phyloP scores from a whole-genome alignment of 2,329 filamentous ascomycete genomes.

The Phialophora expanda region DNA sequence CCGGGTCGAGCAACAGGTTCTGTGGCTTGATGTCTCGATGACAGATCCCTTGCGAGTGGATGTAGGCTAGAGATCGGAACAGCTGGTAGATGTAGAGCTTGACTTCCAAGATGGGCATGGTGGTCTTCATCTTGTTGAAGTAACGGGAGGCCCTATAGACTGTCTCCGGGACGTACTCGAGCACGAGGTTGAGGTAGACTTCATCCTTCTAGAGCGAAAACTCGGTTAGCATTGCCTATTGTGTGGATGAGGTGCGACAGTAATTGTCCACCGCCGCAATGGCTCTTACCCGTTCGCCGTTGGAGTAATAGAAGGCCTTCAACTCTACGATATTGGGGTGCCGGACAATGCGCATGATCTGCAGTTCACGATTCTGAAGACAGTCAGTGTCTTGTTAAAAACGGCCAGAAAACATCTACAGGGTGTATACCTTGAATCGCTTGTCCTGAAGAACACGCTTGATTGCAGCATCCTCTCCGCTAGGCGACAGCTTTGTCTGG shows the following conservation, averaged over 20 bases:
- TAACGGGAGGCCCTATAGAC: conserved; percentile 97
- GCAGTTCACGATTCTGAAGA: conserved; percentile 89
- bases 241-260: conserved; percentile 8
- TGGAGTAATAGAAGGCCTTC: conserved; percentile 99
- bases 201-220: conserved; percentile 76
- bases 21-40: conserved; percentile 99
- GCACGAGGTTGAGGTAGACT: conserved; percentile 96
- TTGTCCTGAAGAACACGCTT: conserved; percentile 99
- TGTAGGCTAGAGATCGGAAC: conserved; percentile 97
- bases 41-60: conserved; percentile 98
- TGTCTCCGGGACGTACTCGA: conserved; percentile 97
- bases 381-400: conserved; percentile 42
- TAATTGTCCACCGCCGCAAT: conserved; percentile 1
- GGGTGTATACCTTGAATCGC: conserved; percentile 83
- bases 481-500: conserved; percentile 97
- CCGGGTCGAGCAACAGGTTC: conserved; percentile 91
- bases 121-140: conserved; percentile 99
- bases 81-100: conserved; percentile 99
- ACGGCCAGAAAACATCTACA: neutral
- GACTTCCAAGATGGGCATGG: conserved; percentile 97
- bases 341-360: conserved; percentile 99
- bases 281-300: conserved; percentile 84
- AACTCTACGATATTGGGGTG: conserved; percentile 99
- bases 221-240: neutral
- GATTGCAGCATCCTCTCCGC: conserved; percentile 96